Percentiles rank a stretch among this genome's conserved stretches.
Evolutionary conservation across 2,329 filamentous ascomycete species (phyloP).

Genomic region (Emergomyces orientalis): DNA sequence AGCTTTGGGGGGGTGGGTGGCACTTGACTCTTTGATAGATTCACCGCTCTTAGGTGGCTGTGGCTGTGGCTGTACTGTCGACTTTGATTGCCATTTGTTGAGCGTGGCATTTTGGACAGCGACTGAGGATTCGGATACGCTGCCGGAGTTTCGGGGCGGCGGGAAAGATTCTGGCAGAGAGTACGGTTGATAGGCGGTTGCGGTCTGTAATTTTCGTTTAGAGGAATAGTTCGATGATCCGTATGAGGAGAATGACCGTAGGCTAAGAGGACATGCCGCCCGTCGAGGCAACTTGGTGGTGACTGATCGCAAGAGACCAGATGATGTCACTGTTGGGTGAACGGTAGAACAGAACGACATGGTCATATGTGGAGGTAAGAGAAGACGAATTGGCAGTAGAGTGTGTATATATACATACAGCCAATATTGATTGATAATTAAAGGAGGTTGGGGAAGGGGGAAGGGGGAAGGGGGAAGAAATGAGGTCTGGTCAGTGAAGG

Average conservation of each 20-base stretch:
- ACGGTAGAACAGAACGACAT: constrained; percentile 35
- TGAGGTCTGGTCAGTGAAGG: not conserved
- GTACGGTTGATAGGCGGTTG: constrained; percentile 54
- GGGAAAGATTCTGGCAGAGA: constrained; percentile 48
- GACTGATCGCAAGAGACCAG: constrained; percentile 33
- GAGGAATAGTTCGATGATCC: constrained; percentile 39
- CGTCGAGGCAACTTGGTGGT: constrained; percentile 30
- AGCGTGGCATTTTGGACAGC: constrained; percentile 42
- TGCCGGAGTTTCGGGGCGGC: constrained; percentile 48
- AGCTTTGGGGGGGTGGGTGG: constrained; percentile 47
- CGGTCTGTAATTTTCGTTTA: constrained; percentile 55
- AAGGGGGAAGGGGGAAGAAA: too few relatives aligned
- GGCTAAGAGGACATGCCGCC: constrained; percentile 32
- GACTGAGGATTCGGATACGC: constrained; percentile 54
- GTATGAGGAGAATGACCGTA: constrained; percentile 42
- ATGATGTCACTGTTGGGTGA: constrained; percentile 40
- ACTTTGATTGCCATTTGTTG: constrained; percentile 40
- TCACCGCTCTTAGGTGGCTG: constrained; percentile 18
- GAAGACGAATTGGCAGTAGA: constrained; percentile 4
- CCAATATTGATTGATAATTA: not conserved
- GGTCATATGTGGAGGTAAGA: constrained; percentile 10
- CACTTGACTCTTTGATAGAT: constrained; percentile 26
- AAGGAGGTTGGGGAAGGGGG: too few relatives aligned
- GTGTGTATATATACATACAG: not conserved
- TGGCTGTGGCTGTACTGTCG: constrained; percentile 22